Evolutionary conservation across 2,329 filamentous ascomycete species (phyloP), one percentile per base, ranked within the genome.

Genomic region (Fusarium clavum): DNA sequence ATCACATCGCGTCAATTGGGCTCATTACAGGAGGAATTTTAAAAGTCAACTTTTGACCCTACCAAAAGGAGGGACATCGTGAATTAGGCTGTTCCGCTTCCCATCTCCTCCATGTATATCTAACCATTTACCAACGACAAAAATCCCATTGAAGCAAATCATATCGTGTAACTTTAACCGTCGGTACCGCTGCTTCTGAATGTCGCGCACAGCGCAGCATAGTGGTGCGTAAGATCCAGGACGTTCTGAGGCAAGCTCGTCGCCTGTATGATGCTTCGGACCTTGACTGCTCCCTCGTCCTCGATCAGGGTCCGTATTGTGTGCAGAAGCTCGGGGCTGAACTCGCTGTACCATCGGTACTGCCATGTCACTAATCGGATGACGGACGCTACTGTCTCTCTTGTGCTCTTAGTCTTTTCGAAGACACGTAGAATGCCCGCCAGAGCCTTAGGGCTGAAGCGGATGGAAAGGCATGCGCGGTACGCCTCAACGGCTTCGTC

Each of bases 321-420:
- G 80, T 91, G 93, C 57, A 99, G 87, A 45, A 99, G 87, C 70
- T 94, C 91, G 1, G 96, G 96, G 20, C 94, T 98, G 82, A 99
- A 99, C 87, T 99, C 96, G 60, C 94, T 98, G 83, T 99, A 99
- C 96, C 96, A 99, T 73, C 96, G 88, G 82, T 98, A 99, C 82
- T 99, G 96, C 96, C 96, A 99, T 14, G 95, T 96, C 34, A 98
- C 93, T 44, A 99, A 84, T 55, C 94, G 87, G 71, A 99, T 98
- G 62, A 98, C 85, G n/a, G 93, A 91, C 29, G 90, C 92, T 9
- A 98, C 87, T 61, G 91, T 93, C 65, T 94, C 92, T 66, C 94
- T 86, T 6, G 93, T 94, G 80, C 93, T 93, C 76, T 92, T 92
- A 62, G 87, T 86, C 77, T 88, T 88, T 81, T 97, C 92, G 73